Base-by-base conservation (phyloP, 371 early-diverging fungal genomes). In the Mortierella polycephala region DNA sequence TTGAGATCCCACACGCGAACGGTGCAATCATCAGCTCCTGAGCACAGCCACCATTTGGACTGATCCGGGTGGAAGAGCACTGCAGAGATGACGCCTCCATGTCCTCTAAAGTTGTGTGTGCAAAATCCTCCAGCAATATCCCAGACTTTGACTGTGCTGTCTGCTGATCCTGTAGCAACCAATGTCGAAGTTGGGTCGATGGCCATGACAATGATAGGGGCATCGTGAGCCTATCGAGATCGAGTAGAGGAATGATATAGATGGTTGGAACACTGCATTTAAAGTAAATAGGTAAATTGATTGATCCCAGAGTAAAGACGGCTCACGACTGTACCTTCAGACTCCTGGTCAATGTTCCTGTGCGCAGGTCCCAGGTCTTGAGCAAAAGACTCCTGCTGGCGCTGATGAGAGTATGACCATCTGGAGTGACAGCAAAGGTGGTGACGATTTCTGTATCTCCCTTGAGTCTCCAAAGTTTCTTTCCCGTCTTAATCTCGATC, bases 141-240 rank as follows among this genome's bases (percentile, higher is more conserved):
- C 96, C 97, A 99, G 6, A 98, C 94, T 64, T 93, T 94, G 61
- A 99, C 92, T 9, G 94, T 92, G 71, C 92, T 91, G 83, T 99
- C 99, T 0, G 99, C 97, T n/a, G 95, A 95, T 51, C 98, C 99
- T 0, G 97, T 97, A 7, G 98, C 98, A 5, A 97, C 94, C 18
- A 98, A 79, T 0, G 97, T 95, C 0, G 96, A 95, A 0, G 95
- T 89, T 1, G 85, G 75, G 75, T 98, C 98, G 67, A 95, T 91
- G 50, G 90, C 95, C 96, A 98, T 96, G 7, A 91, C 89, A 68
- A 99, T 90, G 30, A 98, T 91, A 11, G 97, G 97, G 1, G 98
- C 95, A 44, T 96, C 95, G 74, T 97, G 97, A 0, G 93, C 96
- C 86, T 90, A 30, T 30, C 30, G 30, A 30, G 30, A 30, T 30